A percentile compares a stretch with the other conserved stretches of the same genome.
These are phyloP conservation scores for Catharanthus roseus DNA, from an alignment of 257 asterid genomes.

Conservation along the genomic window DNA sequence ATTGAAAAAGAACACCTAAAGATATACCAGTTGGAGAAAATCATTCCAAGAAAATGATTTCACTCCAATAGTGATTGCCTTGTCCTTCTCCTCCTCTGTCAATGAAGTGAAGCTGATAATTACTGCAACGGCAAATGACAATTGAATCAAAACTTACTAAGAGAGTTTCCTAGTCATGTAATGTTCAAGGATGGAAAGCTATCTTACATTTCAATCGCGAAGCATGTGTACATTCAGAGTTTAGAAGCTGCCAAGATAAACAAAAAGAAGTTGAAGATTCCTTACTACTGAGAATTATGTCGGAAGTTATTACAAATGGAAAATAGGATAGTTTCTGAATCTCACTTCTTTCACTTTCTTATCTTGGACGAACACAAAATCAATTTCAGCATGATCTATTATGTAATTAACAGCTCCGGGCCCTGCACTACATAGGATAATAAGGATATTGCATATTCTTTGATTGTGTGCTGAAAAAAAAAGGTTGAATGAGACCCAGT, in stretches of 20 bases:
- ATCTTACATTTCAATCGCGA: constrained; percentile 63
- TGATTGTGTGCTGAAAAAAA: no score
- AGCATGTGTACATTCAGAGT: constrained; percentile 70
- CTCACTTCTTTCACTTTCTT: constrained; percentile 75
- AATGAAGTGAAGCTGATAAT: constrained; percentile 73
- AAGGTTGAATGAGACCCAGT: no score
- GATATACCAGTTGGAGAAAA: constrained; percentile 55
- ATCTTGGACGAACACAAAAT: constrained; percentile 75
- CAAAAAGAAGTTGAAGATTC: not conserved
- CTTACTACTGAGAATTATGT: not conserved
- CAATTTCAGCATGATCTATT: constrained; percentile 77
- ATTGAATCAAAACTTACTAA: constrained; percentile 17
- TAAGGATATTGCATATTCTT: not conserved
- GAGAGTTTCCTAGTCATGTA: not conserved
- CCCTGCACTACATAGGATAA: constrained; percentile 37
- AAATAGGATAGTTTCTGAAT: constrained; percentile 1
- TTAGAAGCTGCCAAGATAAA: constrained; percentile 52
- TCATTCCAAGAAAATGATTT: constrained; percentile 66
- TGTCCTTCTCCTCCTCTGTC: constrained; percentile 47
- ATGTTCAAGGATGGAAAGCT: not conserved
- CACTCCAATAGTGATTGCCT: constrained; percentile 45
- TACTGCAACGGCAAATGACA: constrained; percentile 41
- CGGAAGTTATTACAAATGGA: constrained; percentile 11
- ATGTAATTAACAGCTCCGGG: constrained; percentile 86
- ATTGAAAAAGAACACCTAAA: not conserved